Conservation (phyloP, 345 rosid genomes). For the Heritiera littoralis region DNA sequence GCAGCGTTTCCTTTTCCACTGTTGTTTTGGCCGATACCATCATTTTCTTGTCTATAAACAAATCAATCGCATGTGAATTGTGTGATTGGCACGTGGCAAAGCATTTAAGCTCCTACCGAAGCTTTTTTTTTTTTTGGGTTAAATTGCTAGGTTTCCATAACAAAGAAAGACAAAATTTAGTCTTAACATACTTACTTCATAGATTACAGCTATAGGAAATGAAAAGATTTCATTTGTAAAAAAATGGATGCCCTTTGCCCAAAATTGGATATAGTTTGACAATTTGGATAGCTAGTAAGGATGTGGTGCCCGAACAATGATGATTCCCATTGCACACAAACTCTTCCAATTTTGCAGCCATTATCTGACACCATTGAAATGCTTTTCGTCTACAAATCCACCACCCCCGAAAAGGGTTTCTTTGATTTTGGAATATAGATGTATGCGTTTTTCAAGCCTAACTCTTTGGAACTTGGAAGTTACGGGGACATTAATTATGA, state of each 20-base stretch:
- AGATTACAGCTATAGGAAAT: background rate
- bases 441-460: background rate
- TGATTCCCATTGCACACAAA: background rate
- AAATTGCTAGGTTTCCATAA: constrained; percentile 6
- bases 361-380: background rate
- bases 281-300: background rate
- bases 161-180: background rate
- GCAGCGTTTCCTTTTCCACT: constrained; percentile 7
- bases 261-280: constrained; percentile 12
- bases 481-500: background rate
- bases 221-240: background rate
- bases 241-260: constrained; percentile 6
- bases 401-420: background rate
- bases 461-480: background rate
- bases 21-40: constrained; percentile 12
- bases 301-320: constrained; percentile 10
- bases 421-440: background rate
- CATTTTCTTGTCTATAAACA: background rate
- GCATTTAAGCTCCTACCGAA: background rate
- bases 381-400: background rate
- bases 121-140: too few relatives aligned
- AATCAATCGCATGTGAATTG: constrained; percentile 8
- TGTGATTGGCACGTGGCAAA: constrained; percentile 13
- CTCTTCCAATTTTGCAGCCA: background rate
- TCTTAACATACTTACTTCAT: background rate